A percentile compares a stretch with the other conserved stretches of the same genome.
Conservation (phyloP, 225 moss, liverwort and hornwort species). For the Climacium dendroides region DNA sequence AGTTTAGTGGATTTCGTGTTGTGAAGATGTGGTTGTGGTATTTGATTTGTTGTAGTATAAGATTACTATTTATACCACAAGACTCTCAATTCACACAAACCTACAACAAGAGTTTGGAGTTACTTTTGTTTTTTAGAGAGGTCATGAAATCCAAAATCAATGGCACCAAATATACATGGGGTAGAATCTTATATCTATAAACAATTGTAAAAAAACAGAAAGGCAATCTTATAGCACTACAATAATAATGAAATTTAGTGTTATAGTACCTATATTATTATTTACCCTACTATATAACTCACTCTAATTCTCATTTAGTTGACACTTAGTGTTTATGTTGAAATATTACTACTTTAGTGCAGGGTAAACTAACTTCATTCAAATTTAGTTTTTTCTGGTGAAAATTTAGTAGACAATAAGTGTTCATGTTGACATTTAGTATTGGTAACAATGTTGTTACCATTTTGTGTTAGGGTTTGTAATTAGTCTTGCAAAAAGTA, state of each 20-base stretch:
- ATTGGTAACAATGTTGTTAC: neutral
- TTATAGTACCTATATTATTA: neutral
- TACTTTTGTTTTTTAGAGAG: rapidly evolving
- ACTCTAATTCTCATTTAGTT: neutral
- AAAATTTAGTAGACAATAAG: neutral
- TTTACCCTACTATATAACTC: neutral
- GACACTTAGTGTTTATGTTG: neutral
- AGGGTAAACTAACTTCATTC: rapidly evolving
- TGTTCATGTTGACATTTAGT: neutral
- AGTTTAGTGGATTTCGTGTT: neutral
- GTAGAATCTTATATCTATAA: too few species aligned
- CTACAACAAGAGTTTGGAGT: too few species aligned
- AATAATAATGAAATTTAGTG: neutral
- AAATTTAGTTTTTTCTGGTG: neutral
- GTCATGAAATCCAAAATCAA: neutral
- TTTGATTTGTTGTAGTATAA: too few species aligned
- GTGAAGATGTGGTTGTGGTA: neutral
- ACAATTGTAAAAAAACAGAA: neutral
- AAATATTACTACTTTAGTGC: neutral
- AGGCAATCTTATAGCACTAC: neutral
- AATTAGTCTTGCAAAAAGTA: neutral
- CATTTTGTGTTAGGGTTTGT: neutral
- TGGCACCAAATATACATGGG: rapidly evolving
- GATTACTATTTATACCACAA: rapidly evolving
- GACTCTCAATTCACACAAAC: neutral